Base-by-base conservation (phyloP, 176 grass and related monocot species). In the Eragrostis curvula region DNA sequence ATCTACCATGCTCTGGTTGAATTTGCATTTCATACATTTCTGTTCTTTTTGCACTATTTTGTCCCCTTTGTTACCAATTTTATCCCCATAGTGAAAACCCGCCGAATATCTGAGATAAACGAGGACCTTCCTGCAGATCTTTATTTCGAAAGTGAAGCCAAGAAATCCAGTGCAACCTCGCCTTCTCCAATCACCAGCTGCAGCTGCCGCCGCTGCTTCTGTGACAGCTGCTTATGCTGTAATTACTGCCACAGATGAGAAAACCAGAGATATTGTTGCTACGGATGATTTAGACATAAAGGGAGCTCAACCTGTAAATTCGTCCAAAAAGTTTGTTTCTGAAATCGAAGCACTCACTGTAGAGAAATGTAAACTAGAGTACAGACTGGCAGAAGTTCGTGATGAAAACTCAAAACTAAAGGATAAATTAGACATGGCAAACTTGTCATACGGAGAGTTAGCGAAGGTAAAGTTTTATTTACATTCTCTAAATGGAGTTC, bases 191-290 rank as follows among this genome's bases (percentile, higher is more conserved):
- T 99, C 96, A 74, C 77, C 92, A 49, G 93, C 90, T 1, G 96
- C 93, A 1, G 96, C 93, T 0, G 89, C 93, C 0, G 96, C 96
- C 0, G 91, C 93, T 2, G 91, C 93, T 60, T 99, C 93, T 79
- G 96, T 99, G 48, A 87, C 85, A 80, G 91, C 96, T 83, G 96
- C 93, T 71, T 99, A 90, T 88, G 93, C 93, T 75, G 90, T 93
- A 61, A 85, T 93, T 70, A 76, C 84, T 86, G 79, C 79, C 78
- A 89, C 74, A 63, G 81, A 97, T 77, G 88, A 91, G 71, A 95
- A 90, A 68, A 88, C 75, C 52, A 86, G 62, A 79, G 44, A 85
- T 79, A 70, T 81, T 69, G 83, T 73, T 87, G 70, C 55, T 30
- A 83, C 75, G 51, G 85, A 86, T 80, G 84, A 96, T 86, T 81